Percentiles rank a stretch among this genome's conserved stretches.
Evolutionary conservation across 768 basidiomycete genomes (phyloP).

Genomic region (Imleria badia): DNA sequence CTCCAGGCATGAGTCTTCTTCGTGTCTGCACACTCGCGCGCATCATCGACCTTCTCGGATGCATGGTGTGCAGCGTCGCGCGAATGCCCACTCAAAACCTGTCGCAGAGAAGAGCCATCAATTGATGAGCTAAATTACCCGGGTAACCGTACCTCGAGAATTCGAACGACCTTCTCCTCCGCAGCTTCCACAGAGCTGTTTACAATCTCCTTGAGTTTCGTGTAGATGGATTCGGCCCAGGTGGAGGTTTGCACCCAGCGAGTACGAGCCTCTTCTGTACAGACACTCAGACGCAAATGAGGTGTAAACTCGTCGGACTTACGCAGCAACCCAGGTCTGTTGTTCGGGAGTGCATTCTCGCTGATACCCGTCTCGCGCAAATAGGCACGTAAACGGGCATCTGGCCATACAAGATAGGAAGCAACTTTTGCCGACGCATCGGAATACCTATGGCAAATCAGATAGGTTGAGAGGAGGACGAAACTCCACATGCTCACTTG

Average conservation of each 20-base stretch:
- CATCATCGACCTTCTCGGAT: conserved; percentile 33
- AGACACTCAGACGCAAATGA: neutral
- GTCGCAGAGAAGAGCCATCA: neutral
- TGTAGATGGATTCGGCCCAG: conserved; percentile 56
- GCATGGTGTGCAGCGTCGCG: conserved; percentile 22
- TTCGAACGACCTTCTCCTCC: conserved; percentile 68
- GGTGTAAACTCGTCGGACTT: conserved; percentile 20
- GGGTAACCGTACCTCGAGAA: conserved; percentile 34
- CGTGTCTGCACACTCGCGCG: conserved; percentile 18
- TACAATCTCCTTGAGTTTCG: conserved; percentile 64
- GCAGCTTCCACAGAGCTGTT: conserved; percentile 66
- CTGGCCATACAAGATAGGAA: conserved; percentile 86
- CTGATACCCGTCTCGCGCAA: conserved; percentile 73
- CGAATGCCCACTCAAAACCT: conserved; percentile 42
- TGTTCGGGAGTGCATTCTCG: conserved; percentile 64
- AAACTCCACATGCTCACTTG: conserved; percentile 47
- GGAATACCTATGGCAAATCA: conserved; percentile 45
- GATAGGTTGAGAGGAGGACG: neutral
- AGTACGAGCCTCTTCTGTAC: conserved; percentile 70
- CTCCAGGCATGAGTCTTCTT: conserved; percentile 13
- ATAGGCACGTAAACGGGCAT: conserved; percentile 88
- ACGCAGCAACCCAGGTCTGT: conserved; percentile 80
- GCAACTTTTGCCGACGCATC: conserved; percentile 47
- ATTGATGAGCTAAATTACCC: neutral
- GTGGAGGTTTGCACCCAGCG: conserved; percentile 70